Conservation (phyloP, 2,329 filamentous ascomycete species). For the Botrytis cinerea region DNA sequence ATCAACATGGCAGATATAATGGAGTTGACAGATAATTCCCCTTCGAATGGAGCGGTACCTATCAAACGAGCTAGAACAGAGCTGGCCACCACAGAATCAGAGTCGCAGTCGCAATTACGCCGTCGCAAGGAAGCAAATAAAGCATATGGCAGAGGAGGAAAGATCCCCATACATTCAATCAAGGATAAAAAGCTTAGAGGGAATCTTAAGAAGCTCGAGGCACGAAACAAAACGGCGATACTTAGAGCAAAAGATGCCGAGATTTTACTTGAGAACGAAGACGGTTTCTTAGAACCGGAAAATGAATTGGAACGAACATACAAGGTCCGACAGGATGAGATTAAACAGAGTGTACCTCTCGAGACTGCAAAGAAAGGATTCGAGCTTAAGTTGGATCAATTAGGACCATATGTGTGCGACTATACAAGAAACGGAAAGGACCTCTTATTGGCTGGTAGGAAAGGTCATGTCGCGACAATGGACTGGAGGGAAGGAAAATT, state of each 20-base stretch:
- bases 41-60: slow-evolving; percentile 55
- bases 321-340: slow-evolving; percentile 87
- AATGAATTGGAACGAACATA: slow-evolving; percentile 88
- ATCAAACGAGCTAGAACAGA: slow-evolving; percentile 54
- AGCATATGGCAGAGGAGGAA: slow-evolving; percentile 81
- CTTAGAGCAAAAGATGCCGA: slow-evolving; percentile 92
- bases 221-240: slow-evolving; percentile 78
- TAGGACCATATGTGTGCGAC: slow-evolving; percentile 86
- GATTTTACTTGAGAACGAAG: slow-evolving; percentile 83
- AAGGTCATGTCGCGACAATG: slow-evolving; percentile 94
- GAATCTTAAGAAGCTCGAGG: slow-evolving; percentile 76
- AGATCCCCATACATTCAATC: slow-evolving; percentile 70
- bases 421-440: slow-evolving; percentile 89
- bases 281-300: slow-evolving; percentile 86
- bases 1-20: slow-evolving; percentile 29
- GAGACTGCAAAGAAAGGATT: slow-evolving; percentile 92
- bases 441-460: slow-evolving; percentile 80
- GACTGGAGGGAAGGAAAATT: slow-evolving; percentile 93
- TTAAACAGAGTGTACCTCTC: slow-evolving; percentile 70
- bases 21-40: slow-evolving; percentile 27
- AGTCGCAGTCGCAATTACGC: slow-evolving; percentile 42
- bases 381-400: slow-evolving; percentile 76
- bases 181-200: slow-evolving; percentile 88
- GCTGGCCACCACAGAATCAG: slow-evolving; percentile 43
- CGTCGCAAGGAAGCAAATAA: slow-evolving; percentile 65